Percentiles rank a stretch among this genome's conserved stretches.
Evolutionary conservation across 306 rosid species (phyloP).

Genomic region (Abrus precatorius): DNA sequence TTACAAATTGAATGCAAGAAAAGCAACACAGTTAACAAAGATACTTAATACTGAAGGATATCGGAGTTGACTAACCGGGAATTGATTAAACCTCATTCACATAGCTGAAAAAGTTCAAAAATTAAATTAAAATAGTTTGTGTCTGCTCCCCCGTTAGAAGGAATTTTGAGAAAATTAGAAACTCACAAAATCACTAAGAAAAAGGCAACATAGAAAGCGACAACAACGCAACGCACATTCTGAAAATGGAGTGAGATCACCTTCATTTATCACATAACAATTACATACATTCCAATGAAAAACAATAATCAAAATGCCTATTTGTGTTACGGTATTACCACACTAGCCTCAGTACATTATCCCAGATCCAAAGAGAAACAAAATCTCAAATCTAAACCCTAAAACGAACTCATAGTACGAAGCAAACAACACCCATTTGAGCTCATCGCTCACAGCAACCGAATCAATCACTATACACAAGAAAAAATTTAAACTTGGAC

Average conservation of each 20-base stretch:
- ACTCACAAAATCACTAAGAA: not conserved
- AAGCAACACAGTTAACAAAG: slow-evolving; percentile 30
- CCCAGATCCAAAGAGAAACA: slow-evolving; percentile 45
- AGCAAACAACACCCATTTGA: slow-evolving; percentile 43
- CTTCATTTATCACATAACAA: slow-evolving; percentile 16
- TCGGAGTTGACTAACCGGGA: slow-evolving; percentile 24
- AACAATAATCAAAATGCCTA: slow-evolving; percentile 23
- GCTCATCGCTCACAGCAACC: not conserved
- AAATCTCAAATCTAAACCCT: slow-evolving; percentile 64
- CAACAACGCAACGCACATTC: slow-evolving; percentile 17
- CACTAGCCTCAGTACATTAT: slow-evolving; percentile 35
- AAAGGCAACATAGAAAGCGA: slow-evolving; percentile 13
- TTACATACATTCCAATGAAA: slow-evolving; percentile 11
- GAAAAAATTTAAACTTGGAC: slow-evolving; percentile 18
- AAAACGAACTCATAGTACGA: slow-evolving; percentile 37
- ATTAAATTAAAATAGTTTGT: not conserved
- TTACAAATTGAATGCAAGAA: slow-evolving; percentile 19
- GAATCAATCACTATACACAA: slow-evolving; percentile 22
- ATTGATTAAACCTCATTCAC: not conserved
- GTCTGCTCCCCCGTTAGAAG: not conserved
- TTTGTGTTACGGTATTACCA: slow-evolving; percentile 13
- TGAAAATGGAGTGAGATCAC: slow-evolving; percentile 28
- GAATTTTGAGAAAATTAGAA: slow-evolving; percentile 8
- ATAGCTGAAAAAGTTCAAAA: slow-evolving; percentile 13
- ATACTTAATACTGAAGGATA: slow-evolving; percentile 10